phyloP scores from a whole-genome alignment of 2,329 filamentous ascomycete genomes.

The Sclerotinia borealis region DNA sequence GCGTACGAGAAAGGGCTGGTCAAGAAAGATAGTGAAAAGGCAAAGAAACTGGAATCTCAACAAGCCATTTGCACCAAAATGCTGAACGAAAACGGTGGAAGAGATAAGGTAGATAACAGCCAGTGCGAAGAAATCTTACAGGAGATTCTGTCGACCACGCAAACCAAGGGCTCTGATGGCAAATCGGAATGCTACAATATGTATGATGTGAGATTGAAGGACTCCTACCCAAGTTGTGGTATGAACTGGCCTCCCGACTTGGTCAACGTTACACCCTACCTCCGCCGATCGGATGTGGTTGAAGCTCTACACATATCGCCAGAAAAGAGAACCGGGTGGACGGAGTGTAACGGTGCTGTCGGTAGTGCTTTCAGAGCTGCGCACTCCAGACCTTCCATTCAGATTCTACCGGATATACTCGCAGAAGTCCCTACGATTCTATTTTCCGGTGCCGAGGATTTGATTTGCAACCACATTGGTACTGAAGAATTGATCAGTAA shows the following conservation, averaged over 20 bases:
- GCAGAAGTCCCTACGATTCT: slow-evolving; percentile 72
- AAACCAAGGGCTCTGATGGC: slow-evolving; percentile 45
- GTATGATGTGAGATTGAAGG: slow-evolving; percentile 88
- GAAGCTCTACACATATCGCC: slow-evolving; percentile 74
- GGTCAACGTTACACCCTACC: slow-evolving; percentile 68
- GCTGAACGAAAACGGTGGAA: slow-evolving; percentile 52
- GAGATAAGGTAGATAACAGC: slow-evolving; percentile 58
- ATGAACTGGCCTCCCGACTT: slow-evolving; percentile 98
- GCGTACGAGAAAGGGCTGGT: slow-evolving; percentile 73
- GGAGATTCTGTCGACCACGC: slow-evolving; percentile 62
- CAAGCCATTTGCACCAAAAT: slow-evolving; percentile 61
- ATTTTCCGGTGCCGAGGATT: slow-evolving; percentile 88
- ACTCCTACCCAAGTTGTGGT: slow-evolving; percentile 77
- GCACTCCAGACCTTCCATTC: slow-evolving; percentile 66
- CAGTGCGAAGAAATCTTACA: slow-evolving; percentile 74
- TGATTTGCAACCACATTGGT: slow-evolving; percentile 96
- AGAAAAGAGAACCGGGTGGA: slow-evolving; percentile 82
- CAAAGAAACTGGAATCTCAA: slow-evolving; percentile 60
- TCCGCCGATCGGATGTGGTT: slow-evolving; percentile 74
- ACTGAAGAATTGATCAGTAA: slow-evolving; percentile 88
- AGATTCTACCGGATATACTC: slow-evolving; percentile 72
- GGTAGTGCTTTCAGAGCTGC: slow-evolving; percentile 61
- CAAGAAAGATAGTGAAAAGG: slow-evolving; percentile 56
- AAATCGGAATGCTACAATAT: slow-evolving; percentile 73
- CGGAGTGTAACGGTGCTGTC: slow-evolving; percentile 80